Conservation (phyloP, 345 rosid species). For the Eucalyptus cloeziana region DNA sequence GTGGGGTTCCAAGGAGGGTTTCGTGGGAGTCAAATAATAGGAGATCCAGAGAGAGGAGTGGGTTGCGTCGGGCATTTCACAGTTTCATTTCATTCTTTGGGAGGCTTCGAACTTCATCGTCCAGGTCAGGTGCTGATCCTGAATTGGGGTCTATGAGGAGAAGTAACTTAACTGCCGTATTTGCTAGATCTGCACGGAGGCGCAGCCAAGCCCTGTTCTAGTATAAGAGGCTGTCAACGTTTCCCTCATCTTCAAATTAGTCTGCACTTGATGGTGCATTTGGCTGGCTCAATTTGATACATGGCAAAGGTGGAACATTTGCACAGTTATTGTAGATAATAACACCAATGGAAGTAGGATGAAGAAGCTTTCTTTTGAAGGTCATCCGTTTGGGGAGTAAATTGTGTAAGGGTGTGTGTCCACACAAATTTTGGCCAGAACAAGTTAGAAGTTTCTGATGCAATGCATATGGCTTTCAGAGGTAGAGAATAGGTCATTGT, state of each 20-base stretch:
- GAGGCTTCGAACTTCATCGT: slow-evolving; percentile 13
- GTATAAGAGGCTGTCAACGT: slow-evolving; percentile 2
- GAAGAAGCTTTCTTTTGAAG: not conserved
- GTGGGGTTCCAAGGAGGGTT: slow-evolving; percentile 38
- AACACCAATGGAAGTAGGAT: not conserved
- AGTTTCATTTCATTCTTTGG: slow-evolving; percentile 28
- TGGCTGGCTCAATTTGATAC: slow-evolving; percentile 6
- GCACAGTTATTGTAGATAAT: slow-evolving; percentile 26
- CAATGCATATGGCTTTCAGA: not conserved
- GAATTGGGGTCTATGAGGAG: slow-evolving; percentile 12
- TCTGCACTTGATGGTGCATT: not conserved
- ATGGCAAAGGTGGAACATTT: slow-evolving; percentile 13
- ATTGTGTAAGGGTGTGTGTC: not conserved
- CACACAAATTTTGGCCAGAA: not conserved
- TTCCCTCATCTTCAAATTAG: not conserved
- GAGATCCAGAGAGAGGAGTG: slow-evolving; percentile 32
- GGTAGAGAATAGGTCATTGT: not conserved
- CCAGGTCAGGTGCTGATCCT: not conserved
- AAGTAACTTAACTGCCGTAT: slow-evolving; percentile 6
- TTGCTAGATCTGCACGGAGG: slow-evolving; percentile 19
- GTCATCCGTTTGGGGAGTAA: not conserved
- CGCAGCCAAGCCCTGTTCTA: not conserved
- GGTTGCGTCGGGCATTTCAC: slow-evolving; percentile 27
- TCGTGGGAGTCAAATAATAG: slow-evolving; percentile 34
- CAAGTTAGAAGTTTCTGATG: not conserved